These are phyloP conservation scores for Microascus cirrosus DNA, from an alignment of 2,329 filamentous ascomycete species.

Conservation along the genomic window DNA sequence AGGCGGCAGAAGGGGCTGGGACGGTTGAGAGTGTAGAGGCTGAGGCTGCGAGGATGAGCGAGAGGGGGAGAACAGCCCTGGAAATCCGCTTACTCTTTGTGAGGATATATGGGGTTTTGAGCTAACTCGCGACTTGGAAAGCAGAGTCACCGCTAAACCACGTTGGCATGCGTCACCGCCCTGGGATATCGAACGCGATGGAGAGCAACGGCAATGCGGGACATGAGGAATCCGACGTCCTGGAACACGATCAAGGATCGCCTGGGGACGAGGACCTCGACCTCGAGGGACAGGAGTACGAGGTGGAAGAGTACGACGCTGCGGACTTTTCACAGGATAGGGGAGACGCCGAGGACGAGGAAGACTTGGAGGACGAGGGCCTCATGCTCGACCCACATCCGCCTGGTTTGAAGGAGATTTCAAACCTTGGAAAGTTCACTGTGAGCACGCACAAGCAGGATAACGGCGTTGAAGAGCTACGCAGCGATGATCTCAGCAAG, in stretches of 20 bases:
- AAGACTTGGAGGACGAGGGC: slow-evolving; percentile 23
- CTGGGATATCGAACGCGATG: background rate
- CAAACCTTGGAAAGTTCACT: slow-evolving; percentile 72
- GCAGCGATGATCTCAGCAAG: slow-evolving; percentile 58
- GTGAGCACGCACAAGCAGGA: slow-evolving; percentile 74
- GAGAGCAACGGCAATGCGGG: slow-evolving; percentile 9
- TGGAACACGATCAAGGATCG: slow-evolving; percentile 16
- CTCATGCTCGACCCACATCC: slow-evolving; percentile 39
- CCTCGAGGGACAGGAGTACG: slow-evolving; percentile 7
- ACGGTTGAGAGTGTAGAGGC: background rate
- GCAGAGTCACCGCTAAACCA: slow-evolving; percentile 1
- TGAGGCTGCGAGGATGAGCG: too few species aligned
- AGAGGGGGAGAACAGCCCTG: background rate
- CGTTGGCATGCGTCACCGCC: background rate
- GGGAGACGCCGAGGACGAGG: slow-evolving; percentile 22
- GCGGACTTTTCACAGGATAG: slow-evolving; percentile 9
- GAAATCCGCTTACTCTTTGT: background rate
- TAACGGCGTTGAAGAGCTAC: slow-evolving; percentile 65
- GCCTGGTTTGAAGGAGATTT: slow-evolving; percentile 66
- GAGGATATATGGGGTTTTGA: background rate
- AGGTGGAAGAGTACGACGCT: slow-evolving; percentile 10
- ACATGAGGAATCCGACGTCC: slow-evolving; percentile 17
- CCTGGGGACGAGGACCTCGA: slow-evolving; percentile 6
- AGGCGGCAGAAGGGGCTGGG: background rate
- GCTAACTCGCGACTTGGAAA: background rate